These are phyloP conservation scores for Scytalidium lignicola DNA, from an alignment of 2,329 filamentous ascomycete genomes.

Conservation along the genomic window DNA sequence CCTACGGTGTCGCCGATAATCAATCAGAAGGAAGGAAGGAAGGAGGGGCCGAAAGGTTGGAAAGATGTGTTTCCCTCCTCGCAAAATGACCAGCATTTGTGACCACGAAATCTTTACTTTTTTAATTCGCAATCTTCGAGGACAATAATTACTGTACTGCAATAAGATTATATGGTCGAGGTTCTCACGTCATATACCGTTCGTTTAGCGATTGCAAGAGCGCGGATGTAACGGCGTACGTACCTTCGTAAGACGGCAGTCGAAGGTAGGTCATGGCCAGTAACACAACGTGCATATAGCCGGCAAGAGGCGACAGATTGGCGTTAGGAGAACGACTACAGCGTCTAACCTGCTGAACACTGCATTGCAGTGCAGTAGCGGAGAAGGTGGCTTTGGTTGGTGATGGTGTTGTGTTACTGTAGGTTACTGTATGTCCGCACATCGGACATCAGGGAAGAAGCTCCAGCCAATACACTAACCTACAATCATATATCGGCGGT, in stretches of 20 bases:
- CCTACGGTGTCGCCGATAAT: no score
- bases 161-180: background rate
- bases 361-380: background rate
- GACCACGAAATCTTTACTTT: background rate
- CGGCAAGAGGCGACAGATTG: background rate
- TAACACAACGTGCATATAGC: constrained; percentile 8
- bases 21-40: background rate
- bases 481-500: no score
- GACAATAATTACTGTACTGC: background rate
- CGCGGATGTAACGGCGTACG: background rate
- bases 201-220: constrained; percentile 7
- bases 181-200: constrained; percentile 5
- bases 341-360: background rate
- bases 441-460: no score
- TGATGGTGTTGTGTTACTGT: background rate
- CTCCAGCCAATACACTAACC: no score
- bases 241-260: constrained; percentile 3
- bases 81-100: no score
- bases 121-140: background rate
- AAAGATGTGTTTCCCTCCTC: background rate
- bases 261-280: constrained; percentile 2
- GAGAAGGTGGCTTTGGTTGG: background rate
- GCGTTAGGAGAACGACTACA: background rate
- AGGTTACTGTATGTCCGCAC: no score
- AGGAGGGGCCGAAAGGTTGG: background rate